Conservation (phyloP, 345 rosid species). For the Salix dunnii region DNA sequence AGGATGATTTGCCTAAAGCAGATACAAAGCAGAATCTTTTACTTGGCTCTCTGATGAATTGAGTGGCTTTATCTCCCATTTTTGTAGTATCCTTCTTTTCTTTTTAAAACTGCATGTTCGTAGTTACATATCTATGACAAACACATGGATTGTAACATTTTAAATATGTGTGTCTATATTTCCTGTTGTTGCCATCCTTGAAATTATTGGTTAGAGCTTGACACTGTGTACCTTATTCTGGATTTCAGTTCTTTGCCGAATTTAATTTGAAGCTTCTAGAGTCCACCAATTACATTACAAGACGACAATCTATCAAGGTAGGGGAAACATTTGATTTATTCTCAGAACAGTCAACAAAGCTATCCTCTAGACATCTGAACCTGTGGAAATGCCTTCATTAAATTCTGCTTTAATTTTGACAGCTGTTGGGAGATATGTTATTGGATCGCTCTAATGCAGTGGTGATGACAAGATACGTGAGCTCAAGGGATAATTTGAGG, state of each 20-base stretch:
- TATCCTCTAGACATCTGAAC: not conserved
- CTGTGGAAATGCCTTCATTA: not conserved
- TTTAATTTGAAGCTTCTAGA: slow-evolving; percentile 87
- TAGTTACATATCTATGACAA: not conserved
- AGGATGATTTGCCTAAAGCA: not conserved
- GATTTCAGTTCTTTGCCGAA: slow-evolving; percentile 75
- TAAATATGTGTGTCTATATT: not conserved
- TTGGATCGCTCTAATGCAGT: slow-evolving; percentile 62
- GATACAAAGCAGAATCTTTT: not conserved
- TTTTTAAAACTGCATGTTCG: not conserved
- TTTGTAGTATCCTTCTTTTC: not conserved
- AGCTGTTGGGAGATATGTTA: slow-evolving; percentile 54
- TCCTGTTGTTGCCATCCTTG: not conserved
- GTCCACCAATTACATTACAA: slow-evolving; percentile 85
- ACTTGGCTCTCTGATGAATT: not conserved
- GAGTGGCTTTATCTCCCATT: not conserved
- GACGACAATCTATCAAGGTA: slow-evolving; percentile 97
- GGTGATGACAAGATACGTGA: slow-evolving; percentile 62
- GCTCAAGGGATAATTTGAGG: slow-evolving; percentile 62
- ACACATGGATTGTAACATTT: not conserved
- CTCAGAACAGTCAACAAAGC: not conserved
- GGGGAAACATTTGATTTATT: slow-evolving; percentile 3
- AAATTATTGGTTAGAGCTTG: slow-evolving; percentile 2
- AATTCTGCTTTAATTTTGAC: slow-evolving; percentile 9
- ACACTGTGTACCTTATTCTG: slow-evolving; percentile 15